Evolutionary conservation across 1,284 basidiomycete species (phyloP).

Genomic region (Cryptococcus sp.): DNA sequence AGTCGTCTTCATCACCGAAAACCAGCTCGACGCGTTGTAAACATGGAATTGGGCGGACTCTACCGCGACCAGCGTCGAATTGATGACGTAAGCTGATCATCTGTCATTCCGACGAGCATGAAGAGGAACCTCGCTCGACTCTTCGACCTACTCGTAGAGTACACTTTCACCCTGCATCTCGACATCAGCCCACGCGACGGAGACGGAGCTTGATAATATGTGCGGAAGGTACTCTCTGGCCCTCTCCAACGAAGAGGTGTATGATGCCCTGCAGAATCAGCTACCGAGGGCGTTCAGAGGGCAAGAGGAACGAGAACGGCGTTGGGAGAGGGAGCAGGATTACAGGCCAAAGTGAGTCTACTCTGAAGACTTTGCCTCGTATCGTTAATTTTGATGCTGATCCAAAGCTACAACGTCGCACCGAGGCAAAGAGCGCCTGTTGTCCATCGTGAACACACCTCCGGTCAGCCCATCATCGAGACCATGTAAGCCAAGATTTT

Average conservation of each 20-base stretch:
- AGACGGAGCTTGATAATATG: constrained; percentile 14
- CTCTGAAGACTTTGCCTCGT: neutral
- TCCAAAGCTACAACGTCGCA: constrained; percentile 40
- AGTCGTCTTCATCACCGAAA: too few species aligned
- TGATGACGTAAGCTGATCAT: too few species aligned
- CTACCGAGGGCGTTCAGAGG: constrained; percentile 20
- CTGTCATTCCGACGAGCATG: too few species aligned
- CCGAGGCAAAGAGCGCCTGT: constrained; percentile 38
- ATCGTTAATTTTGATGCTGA: constrained; percentile 8
- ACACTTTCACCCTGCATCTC: neutral
- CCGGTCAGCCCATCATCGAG: constrained; percentile 43
- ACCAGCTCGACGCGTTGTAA: too few species aligned
- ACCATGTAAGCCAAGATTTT: constrained; percentile 28
- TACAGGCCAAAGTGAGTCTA: constrained; percentile 26
- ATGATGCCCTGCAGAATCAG: constrained; percentile 27
- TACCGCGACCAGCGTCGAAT: too few species aligned
- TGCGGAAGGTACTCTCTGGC: constrained; percentile 40
- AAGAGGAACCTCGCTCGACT: too few species aligned
- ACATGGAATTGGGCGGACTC: too few species aligned
- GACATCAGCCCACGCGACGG: neutral
- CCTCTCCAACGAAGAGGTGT: constrained; percentile 31
- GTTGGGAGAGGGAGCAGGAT: constrained; percentile 38
- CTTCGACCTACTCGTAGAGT: neutral
- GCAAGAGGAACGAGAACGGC: too few species aligned
- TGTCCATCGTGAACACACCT: constrained; percentile 40